Evolutionary conservation across 164 flowering plant genomes (phyloP), one percentile per base, ranked within the genome.

Genomic region (Vitis labrusca): DNA sequence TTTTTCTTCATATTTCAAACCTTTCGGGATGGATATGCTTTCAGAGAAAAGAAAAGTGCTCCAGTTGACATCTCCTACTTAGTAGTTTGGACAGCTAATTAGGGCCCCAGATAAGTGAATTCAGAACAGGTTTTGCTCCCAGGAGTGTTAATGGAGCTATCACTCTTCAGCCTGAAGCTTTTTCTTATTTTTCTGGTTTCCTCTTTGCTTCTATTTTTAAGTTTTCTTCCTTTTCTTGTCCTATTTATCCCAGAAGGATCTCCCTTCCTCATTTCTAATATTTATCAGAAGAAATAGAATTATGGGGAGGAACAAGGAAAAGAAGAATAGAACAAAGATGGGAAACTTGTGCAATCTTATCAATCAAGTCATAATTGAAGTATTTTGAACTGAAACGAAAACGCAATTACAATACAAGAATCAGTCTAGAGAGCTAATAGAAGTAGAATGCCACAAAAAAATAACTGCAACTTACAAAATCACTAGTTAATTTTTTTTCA

Each of bases 401-500:
- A 3, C 44, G 2, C 44, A 37, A 37, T 5, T 37, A 19, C 27
- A 49, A 7, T 60, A 6, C 14, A 60, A 69, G 48, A 48, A 51
- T 8, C 8, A 50, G 19, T 10, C 44, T 37, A 19, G 9, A 63
- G 7, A 47, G 23, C 16, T 19, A 32, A 8, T 10, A 19, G n/a
- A 27, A 10, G 29, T 29, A 64, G 9, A 14, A 44, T 9, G 44
- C 44, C 44, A 37, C 13, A 50, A 8, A 5, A 27, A 65, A 23
- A 66, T 1, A 65, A 9, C 14, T 48, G 12, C 17, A 50, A 27
- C 92, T 82, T 86, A 89, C 96, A 68, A 61, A 58, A 66, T 68
- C 72, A 73, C 59, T 78, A 76, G 67, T 59, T n/a, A 70, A 56
- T 27, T 78, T 73, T 67, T 76, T 86, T 27, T 75, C 84, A 58